phyloP scores from a whole-genome alignment of 352 stramenopile genomes.

The Pythium rhizo-oryzae region DNA sequence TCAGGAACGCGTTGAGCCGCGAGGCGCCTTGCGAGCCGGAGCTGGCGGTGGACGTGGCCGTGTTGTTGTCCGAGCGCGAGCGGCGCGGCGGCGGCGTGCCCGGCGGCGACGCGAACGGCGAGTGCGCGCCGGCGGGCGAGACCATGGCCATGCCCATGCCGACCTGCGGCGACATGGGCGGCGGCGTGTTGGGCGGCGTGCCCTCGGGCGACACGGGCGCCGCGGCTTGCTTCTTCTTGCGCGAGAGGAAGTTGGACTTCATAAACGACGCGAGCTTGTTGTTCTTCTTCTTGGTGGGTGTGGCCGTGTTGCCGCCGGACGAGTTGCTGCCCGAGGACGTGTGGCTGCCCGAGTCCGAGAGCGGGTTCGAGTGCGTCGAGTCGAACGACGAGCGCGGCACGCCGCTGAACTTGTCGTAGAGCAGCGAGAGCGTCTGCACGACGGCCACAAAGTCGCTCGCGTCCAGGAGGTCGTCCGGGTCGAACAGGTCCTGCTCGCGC shows the following conservation, averaged over 20 bases:
- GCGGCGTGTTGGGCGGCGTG: conserved; percentile 62
- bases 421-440: conserved; percentile 76
- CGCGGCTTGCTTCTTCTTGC: conserved; percentile 60
- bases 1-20: conserved; percentile 78
- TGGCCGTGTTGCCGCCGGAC: conserved; percentile 37
- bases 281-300: conserved; percentile 58
- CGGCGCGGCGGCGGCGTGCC: conserved; percentile 24
- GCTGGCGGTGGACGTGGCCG: conserved; percentile 45
- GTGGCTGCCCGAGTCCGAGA: conserved; percentile 71
- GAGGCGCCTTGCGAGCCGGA: conserved; percentile 38
- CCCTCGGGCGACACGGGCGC: conserved; percentile 39
- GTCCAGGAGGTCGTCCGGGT: conserved; percentile 79
- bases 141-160: conserved; percentile 35
- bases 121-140: conserved; percentile 11
- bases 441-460: conserved; percentile 62
- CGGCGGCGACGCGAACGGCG: conserved; percentile 38
- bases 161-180: conserved; percentile 53
- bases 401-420: conserved; percentile 82
- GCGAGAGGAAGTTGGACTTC: conserved; percentile 73
- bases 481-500: conserved; percentile 74
- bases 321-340: conserved; percentile 66
- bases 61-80: conserved; percentile 33
- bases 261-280: conserved; percentile 83
- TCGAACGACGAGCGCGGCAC: conserved; percentile 49
- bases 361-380: conserved; percentile 50